These are phyloP conservation scores for Talaromyces thailandensis DNA, from an alignment of 495 filamentous ascomycete genomes.

Conservation along the genomic window DNA sequence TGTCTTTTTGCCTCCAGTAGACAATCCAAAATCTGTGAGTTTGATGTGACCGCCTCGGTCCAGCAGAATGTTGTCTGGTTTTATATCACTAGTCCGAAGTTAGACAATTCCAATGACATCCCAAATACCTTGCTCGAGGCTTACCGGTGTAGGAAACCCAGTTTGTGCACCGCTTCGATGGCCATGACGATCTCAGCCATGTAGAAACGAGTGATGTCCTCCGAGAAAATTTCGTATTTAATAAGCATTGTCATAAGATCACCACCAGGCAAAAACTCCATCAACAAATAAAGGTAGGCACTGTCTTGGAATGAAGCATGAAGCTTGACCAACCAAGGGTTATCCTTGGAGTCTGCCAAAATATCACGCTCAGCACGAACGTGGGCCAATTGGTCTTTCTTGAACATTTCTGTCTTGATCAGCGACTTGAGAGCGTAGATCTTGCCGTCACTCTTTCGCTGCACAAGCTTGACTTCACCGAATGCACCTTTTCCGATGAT, in stretches of 20 bases:
- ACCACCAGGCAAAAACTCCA: constrained; percentile 97
- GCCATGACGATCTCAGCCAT: constrained; percentile 97
- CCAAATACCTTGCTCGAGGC: constrained; percentile 13
- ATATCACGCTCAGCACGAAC: constrained; percentile 97
- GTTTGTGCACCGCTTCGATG: constrained; percentile 94
- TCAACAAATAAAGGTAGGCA: constrained; percentile 94
- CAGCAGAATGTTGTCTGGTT: constrained; percentile 96
- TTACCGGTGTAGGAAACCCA: constrained; percentile 97
- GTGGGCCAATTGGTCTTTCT: constrained; percentile 98
- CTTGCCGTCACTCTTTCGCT: constrained; percentile 91
- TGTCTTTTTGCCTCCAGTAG: constrained; percentile 93
- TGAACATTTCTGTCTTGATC: constrained; percentile 99
- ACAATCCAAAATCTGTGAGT: constrained; percentile 95
- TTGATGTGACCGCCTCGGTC: constrained; percentile 96
- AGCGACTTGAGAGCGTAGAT: constrained; percentile 98
- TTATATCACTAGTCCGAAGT: constrained; percentile 71
- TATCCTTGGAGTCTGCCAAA: constrained; percentile 88
- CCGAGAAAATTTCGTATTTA: constrained; percentile 98
- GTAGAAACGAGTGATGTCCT: constrained; percentile 98
- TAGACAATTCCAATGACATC: constrained; percentile 5
- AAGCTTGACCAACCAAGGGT: constrained; percentile 97
- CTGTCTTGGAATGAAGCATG: constrained; percentile 95
- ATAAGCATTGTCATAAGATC: constrained; percentile 99
- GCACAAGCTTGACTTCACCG: constrained; percentile 93
- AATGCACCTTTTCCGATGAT: constrained; percentile 99